Base-by-base conservation (phyloP, 805 yeast genomes). In the Maudiozyma serrabonitensis region DNA sequence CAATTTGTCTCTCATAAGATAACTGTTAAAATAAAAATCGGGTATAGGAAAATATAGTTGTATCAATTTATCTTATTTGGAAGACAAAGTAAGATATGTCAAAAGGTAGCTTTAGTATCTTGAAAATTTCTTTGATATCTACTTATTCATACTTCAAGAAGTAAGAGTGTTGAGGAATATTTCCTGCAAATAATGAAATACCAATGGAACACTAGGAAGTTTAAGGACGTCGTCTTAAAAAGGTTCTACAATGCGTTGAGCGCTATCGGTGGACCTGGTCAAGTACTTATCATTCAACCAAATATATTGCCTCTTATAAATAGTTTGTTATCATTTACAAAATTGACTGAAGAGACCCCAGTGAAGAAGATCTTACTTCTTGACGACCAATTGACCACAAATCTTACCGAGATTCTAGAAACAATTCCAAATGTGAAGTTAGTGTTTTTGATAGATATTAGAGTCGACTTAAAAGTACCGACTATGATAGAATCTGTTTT, bases 121-220 rank as follows among this genome's bases (percentile, higher is more conserved):
- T 4, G 23, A 21, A 21, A 21, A 21, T 21, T 21, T 3, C 3
- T 21, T 21, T 21, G 23, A 21, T 21, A 3, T 21, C 4, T 21
- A 21, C 23, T 21, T 21, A 21, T 3, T 21, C 23, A 21, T 21
- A 21, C 23, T 3, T 21, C 3, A 21, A 21, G 4, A 21, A 21
- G 3, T 21, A 21, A 21, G 4, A 21, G 23, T 21, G 23, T 11
- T 4, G 38, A 35, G 38, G 38, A n/a, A 15, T 11, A 7, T 35
- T n/a, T 28, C 32, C 32, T 28, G 32, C 32, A 28, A 28, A 35
- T 6, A 5, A 47, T 62, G 67, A 52, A 50, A 35, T 21, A 44
- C 15, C 55, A 55, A 50, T 58, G 64, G 62, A 59, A 62, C 41
- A 59, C 66, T 3, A 56, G 62, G 21, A 56, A 57, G 46, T 61